Conservation (phyloP, 2,329 filamentous ascomycete genomes). For the Fusarium humuli region DNA sequence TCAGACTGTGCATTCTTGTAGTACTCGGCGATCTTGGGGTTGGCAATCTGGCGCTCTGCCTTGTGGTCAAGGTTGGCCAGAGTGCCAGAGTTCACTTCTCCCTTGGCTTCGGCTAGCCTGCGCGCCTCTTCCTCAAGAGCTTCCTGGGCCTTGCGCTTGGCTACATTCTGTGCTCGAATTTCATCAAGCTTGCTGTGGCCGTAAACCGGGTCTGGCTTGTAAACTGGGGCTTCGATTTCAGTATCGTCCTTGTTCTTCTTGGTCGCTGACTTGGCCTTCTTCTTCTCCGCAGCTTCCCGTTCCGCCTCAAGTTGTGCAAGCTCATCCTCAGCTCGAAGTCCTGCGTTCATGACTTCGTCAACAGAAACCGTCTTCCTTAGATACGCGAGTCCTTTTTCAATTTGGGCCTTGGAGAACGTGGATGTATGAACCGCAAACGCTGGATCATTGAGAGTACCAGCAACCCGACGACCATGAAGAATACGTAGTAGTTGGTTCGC, state of each 20-base stretch:
- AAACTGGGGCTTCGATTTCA: slow-evolving; percentile 27
- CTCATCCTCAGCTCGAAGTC: slow-evolving; percentile 72
- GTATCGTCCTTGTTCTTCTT: slow-evolving; percentile 41
- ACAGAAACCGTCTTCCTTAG: slow-evolving; percentile 66
- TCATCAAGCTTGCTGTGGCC: slow-evolving; percentile 67
- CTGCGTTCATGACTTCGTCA: slow-evolving; percentile 71
- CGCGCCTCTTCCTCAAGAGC: slow-evolving; percentile 57
- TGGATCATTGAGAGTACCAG: slow-evolving; percentile 72
- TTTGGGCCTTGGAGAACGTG: slow-evolving; percentile 56
- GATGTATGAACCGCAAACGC: slow-evolving; percentile 61
- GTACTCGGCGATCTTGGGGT: slow-evolving; percentile 54
- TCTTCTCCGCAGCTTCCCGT: slow-evolving; percentile 43
- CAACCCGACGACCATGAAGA: slow-evolving; percentile 72
- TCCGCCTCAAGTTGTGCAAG: slow-evolving; percentile 63
- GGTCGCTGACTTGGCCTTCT: slow-evolving; percentile 36
- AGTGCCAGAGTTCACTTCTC: slow-evolving; percentile 53
- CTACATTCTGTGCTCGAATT: slow-evolving; percentile 66
- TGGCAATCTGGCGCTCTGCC: slow-evolving; percentile 54
- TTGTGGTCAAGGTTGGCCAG: slow-evolving; percentile 55
- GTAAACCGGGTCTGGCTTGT: slow-evolving; percentile 63
- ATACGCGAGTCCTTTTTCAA: slow-evolving; percentile 63
- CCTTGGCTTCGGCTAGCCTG: slow-evolving; percentile 56
- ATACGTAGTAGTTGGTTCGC: slow-evolving; percentile 69
- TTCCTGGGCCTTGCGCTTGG: slow-evolving; percentile 61
- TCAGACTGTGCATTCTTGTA: slow-evolving; percentile 61